Base-by-base conservation (phyloP, 1,284 basidiomycete species). In the Papiliotrema flavescens region DNA sequence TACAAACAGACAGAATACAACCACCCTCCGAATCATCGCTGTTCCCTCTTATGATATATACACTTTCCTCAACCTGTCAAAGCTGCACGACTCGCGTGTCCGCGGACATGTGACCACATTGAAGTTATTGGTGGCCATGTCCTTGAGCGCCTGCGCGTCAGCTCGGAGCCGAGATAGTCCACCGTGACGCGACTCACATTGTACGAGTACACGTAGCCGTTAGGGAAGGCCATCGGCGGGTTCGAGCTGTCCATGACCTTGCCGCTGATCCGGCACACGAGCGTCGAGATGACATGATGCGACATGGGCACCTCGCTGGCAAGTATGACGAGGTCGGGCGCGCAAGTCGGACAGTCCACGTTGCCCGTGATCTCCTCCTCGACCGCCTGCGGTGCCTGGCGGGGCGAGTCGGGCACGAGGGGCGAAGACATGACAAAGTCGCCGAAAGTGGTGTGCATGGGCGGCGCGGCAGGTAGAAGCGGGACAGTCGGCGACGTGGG, bases 241-340 rank as follows among this genome's bases (percentile, higher is more conserved):
- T 94, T 95, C 70, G 93, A 85, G 60, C 86, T 92, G 66, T 97
- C 88, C 87, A 98, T 96, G 56, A 98, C 90, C 71, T 86, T 87
- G 23, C 95, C 94, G 54, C 82, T 90, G 62, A 96, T 82, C 42
- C 84, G 79, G 72, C 96, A 98, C 13, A 98, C 93, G 54, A 98
- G 89, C 0, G 90, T 94, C 45, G 92, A 96, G 70, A 95, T 97
- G 47, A 87, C 85, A 72, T 97, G 93, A 76, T 98, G 94, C 60
- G 88, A 90, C 75, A 85, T 87, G 0, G 96, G 95, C 0, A 97
- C 90, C 62, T 94, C 89, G 53, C 82, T 80, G 4, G 88, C 91
- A 6, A 98, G 82, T 51, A 82, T 79, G 20, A 86, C 85, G 17
- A 98, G 80, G 14, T 86, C 84, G 2, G 72, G 66, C 61, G 90